Evolutionary conservation across 495 filamentous ascomycete species (phyloP).

Genomic region (Penicillium fimorum): DNA sequence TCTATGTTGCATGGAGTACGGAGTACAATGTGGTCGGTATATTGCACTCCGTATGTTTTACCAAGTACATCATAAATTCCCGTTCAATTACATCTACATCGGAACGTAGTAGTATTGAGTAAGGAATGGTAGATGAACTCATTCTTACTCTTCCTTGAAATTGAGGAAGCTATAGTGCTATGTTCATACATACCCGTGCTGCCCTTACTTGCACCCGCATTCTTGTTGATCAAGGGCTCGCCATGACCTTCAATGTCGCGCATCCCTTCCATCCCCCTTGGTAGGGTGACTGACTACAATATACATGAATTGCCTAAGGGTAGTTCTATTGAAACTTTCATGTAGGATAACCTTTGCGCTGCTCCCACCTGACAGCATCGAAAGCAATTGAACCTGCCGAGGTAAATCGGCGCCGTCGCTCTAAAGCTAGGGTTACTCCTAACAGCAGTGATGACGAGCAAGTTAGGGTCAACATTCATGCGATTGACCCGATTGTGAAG

Average conservation of each 20-base stretch:
- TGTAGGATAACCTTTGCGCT: background rate
- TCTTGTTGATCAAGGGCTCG: slow-evolving; percentile 30
- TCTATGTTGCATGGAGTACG: background rate
- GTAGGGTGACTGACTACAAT: slow-evolving; percentile 17
- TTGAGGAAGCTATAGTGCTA: background rate
- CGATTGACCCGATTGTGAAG: background rate
- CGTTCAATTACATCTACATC: background rate
- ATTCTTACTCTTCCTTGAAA: slow-evolving; percentile 4
- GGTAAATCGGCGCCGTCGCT: background rate
- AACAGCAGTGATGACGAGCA: background rate
- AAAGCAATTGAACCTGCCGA: background rate
- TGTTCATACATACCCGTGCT: slow-evolving; percentile 22
- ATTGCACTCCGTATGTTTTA: no score
- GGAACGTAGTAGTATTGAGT: slow-evolving; percentile 24
- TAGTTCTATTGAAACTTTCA: slow-evolving; percentile 12
- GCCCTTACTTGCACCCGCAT: slow-evolving; percentile 31
- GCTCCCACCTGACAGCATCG: background rate
- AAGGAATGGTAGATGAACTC: slow-evolving; percentile 21
- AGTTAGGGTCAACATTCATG: background rate
- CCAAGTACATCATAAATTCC: background rate
- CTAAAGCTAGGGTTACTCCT: background rate
- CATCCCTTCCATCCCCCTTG: slow-evolving; percentile 30
- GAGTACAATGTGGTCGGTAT: background rate
- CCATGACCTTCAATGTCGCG: slow-evolving; percentile 32
- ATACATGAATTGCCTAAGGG: slow-evolving; percentile 21